Percentiles rank a stretch among this genome's conserved stretches.
phyloP scores from a whole-genome alignment of 208 protist species.

The Strigomonas oncopelti region DNA sequence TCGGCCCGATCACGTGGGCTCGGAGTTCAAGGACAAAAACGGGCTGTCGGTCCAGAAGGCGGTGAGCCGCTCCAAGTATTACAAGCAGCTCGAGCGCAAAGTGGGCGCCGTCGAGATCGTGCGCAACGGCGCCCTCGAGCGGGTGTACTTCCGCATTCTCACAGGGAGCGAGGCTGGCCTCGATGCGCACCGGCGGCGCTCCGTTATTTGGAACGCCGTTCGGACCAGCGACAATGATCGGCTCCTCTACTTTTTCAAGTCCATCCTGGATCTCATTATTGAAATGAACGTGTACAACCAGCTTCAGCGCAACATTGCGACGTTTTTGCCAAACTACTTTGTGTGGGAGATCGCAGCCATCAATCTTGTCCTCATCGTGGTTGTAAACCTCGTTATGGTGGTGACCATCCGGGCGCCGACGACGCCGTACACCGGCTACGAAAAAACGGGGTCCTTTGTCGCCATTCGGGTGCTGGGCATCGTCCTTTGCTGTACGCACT shows the following conservation, averaged over 20 bases:
- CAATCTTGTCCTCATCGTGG: conserved; percentile 39
- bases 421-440: conserved; percentile 30
- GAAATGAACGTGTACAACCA: conserved; percentile 47
- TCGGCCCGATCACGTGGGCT: conserved; percentile 4
- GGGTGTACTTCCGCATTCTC: conserved; percentile 66
- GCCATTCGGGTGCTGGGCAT: conserved; percentile 35
- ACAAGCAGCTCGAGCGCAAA: conserved; percentile 36
- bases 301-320: conserved; percentile 24
- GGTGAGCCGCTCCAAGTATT: conserved; percentile 32
- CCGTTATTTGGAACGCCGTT: conserved; percentile 34
- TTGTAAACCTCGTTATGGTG: conserved; percentile 50
- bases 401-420: conserved; percentile 32
- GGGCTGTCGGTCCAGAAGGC: conserved; percentile 43
- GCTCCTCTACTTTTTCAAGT: conserved; percentile 51
- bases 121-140: conserved; percentile 44
- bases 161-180: conserved; percentile 40
- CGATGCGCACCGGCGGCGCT: conserved; percentile 15
- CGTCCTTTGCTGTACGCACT: too few relatives aligned
- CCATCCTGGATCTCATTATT: conserved; percentile 30
- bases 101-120: conserved; percentile 62
- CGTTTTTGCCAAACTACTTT: conserved; percentile 42
- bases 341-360: conserved; percentile 30
- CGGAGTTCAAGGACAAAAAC: conserved; percentile 49
- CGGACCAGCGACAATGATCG: conserved; percentile 60
- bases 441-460: conserved; percentile 17